These are phyloP conservation scores for Alternaria atra DNA, from an alignment of 2,329 filamentous ascomycete genomes.

Conservation along the genomic window DNA sequence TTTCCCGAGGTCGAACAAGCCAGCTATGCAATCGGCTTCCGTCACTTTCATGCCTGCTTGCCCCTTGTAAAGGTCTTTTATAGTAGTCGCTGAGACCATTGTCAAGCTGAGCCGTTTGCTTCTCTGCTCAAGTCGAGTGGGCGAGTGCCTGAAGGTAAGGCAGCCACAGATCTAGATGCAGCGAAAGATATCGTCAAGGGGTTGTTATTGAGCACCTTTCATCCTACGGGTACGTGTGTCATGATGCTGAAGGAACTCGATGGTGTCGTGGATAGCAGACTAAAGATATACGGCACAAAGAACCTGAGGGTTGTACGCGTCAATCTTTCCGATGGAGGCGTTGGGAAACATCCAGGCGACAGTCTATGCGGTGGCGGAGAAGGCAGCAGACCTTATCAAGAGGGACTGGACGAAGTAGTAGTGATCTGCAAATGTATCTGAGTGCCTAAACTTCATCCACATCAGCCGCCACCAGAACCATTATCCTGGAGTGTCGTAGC, in stretches of 20 bases:
- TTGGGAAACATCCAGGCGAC: conserved; percentile 3
- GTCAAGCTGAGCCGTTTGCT: conserved; percentile 1
- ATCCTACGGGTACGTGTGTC: background rate
- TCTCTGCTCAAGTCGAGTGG: background rate
- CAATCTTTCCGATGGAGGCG: conserved; percentile 3
- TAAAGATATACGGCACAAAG: background rate
- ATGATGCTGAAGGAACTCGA: background rate
- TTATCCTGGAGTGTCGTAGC: background rate
- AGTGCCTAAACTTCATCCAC: background rate
- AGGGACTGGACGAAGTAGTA: background rate
- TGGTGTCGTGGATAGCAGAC: conserved; percentile 1
- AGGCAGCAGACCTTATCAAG: conserved; percentile 1
- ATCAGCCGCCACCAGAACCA: background rate
- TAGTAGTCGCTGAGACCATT: background rate
- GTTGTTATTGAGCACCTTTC: background rate
- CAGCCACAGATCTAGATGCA: background rate
- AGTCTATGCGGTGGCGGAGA: conserved; percentile 1
- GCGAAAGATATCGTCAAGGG: conserved; percentile 1
- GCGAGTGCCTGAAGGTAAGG: background rate
- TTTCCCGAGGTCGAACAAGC: too few species aligned
- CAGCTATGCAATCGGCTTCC: too few species aligned
- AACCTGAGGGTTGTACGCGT: conserved; percentile 2
- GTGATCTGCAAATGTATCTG: background rate
- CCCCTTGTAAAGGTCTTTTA: too few species aligned
- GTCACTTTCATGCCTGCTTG: too few species aligned